Evolutionary conservation across 106 monocot genomes (phyloP).

Genomic region (Ottelia alismoides): DNA sequence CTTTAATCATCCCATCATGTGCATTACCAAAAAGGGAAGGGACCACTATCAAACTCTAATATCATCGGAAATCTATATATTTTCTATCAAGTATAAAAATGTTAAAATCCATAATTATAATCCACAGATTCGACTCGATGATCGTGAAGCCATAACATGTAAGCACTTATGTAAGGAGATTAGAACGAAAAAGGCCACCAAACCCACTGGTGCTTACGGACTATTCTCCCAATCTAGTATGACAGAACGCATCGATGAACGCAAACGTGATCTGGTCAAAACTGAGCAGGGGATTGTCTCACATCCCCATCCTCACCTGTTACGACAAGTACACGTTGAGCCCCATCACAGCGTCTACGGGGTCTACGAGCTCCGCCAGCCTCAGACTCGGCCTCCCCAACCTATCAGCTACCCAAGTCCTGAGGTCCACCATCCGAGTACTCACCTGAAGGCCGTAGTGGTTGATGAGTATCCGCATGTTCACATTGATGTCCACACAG

Average conservation of each 20-base stretch:
- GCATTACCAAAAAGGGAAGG: no score
- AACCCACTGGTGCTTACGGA: no score
- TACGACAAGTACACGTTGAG: conserved; percentile 16
- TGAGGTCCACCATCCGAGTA: conserved; percentile 24
- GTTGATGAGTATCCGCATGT: conserved; percentile 19
- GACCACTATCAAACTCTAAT: no score
- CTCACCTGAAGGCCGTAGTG: conserved; percentile 8
- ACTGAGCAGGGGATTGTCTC: conserved; percentile 16
- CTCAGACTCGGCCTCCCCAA: conserved; percentile 13
- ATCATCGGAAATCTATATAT: no score
- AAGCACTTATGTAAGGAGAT: no score
- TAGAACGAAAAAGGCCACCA: no score
- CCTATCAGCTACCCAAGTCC: conserved; percentile 15
- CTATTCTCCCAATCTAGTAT: conserved; percentile 38
- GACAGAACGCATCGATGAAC: conserved; percentile 43
- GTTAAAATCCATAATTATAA: no score
- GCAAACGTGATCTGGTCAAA: conserved; percentile 35
- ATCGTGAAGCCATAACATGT: no score
- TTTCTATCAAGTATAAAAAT: no score
- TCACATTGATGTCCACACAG: conserved; percentile 35
- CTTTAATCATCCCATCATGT: no score
- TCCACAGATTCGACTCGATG: no score
- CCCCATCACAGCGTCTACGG: conserved; percentile 28
- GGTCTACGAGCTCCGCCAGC: conserved; percentile 20
- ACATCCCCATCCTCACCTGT: conserved; percentile 28